Evolutionary conservation across 2,329 filamentous ascomycete genomes (phyloP).

Genomic region (Reticulascus tulasneorum): DNA sequence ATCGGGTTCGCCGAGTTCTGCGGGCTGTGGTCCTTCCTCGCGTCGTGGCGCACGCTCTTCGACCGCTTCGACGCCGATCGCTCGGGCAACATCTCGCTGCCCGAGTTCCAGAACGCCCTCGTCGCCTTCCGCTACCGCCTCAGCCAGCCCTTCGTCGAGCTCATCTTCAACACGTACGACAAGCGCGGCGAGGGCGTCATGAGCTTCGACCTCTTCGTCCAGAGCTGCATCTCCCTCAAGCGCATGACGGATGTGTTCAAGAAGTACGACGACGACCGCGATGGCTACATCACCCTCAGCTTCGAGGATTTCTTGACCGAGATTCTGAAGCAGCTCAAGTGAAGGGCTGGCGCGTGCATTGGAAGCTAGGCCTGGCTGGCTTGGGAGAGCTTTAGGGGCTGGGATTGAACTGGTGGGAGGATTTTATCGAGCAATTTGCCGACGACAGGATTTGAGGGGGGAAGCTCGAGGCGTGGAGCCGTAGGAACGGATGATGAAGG

Average conservation of each 20-base stretch:
- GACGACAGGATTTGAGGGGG: too few relatives aligned
- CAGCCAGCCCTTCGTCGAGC: conserved; percentile 74
- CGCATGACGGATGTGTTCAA: conserved; percentile 99
- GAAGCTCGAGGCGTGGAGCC: too few relatives aligned
- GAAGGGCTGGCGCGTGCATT: conserved; percentile 12
- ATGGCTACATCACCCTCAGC: conserved; percentile 83
- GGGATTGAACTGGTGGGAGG: too few relatives aligned
- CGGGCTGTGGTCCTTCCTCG: conserved; percentile 91
- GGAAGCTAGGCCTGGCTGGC: too few relatives aligned
- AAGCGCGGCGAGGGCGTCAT: conserved; percentile 67
- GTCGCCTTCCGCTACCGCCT: conserved; percentile 92
- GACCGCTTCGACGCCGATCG: conserved; percentile 90
- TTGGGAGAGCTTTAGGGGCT: not conserved
- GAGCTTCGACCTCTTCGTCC: conserved; percentile 95
- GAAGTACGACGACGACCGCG: conserved; percentile 94
- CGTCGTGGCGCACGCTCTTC: conserved; percentile 90
- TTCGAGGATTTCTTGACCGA: conserved; percentile 78
- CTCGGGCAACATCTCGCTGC: conserved; percentile 78
- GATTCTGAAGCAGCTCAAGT: conserved; percentile 59
- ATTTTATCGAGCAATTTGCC: too few relatives aligned
- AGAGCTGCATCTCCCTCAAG: conserved; percentile 94
- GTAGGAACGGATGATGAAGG: not conserved
- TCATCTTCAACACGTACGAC: conserved; percentile 87
- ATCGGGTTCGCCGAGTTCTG: conserved; percentile 97
- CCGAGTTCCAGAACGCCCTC: conserved; percentile 86